A percentile compares a stretch with the other conserved stretches of the same genome.
Evolutionary conservation across 1,139 yeast genomes (phyloP).

Genomic region (Yamadazyma buinensis): DNA sequence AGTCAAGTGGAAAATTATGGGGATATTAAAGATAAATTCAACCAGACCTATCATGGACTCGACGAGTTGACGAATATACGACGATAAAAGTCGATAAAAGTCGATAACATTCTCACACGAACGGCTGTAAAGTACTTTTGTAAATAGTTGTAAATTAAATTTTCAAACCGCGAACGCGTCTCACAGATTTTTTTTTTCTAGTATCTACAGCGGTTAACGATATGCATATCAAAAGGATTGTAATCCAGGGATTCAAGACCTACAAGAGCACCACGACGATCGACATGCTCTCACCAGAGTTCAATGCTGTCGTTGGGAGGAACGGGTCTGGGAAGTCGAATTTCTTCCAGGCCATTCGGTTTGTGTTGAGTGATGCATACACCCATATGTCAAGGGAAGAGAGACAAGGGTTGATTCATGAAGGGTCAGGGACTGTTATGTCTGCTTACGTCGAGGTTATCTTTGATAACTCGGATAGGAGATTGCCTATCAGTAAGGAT

Average conservation of each 20-base stretch:
- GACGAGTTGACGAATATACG: constrained; percentile 1
- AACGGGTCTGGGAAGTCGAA: constrained; percentile 98
- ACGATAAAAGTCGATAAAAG: neutral
- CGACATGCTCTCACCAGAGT: constrained; percentile 72
- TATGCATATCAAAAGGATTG: constrained; percentile 47
- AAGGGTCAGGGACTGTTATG: constrained; percentile 88
- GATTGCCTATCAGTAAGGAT: constrained; percentile 66
- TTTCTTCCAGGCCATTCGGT: constrained; percentile 92
- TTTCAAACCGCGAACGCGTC: no score
- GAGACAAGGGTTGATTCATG: constrained; percentile 83
- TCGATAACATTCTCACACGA: neutral
- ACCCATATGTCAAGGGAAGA: constrained; percentile 87
- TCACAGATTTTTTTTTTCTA: neutral
- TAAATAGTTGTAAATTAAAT: no score
- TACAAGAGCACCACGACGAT: constrained; percentile 81
- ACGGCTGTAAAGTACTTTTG: no score
- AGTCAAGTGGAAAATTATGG: constrained; percentile 18
- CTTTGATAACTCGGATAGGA: constrained; percentile 74
- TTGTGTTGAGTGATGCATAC: constrained; percentile 88
- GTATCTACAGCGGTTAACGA: neutral
- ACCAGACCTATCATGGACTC: constrained; percentile 7
- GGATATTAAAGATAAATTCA: constrained; percentile 8
- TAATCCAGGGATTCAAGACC: constrained; percentile 92
- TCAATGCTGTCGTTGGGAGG: constrained; percentile 89
- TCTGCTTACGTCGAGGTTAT: constrained; percentile 90